phyloP scores from a whole-genome alignment of 2,329 filamentous ascomycete species.

The Plectosphaerella cucumerina region DNA sequence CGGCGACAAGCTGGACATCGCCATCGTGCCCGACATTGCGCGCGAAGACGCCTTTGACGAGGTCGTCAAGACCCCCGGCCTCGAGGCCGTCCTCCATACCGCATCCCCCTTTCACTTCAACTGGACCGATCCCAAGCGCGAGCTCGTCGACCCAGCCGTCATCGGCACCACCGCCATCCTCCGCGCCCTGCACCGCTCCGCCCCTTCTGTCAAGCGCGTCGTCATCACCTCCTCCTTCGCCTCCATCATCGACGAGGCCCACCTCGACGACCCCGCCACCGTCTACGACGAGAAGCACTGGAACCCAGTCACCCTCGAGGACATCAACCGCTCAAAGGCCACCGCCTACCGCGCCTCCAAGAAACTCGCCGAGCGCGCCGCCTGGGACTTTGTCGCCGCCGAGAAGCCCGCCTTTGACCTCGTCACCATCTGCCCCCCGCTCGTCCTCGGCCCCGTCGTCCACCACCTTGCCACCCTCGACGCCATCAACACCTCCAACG shows the following conservation, averaged over 20 bases:
- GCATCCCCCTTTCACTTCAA: conserved; percentile 57
- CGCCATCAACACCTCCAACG: conserved; percentile 50
- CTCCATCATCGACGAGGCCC: conserved; percentile 38
- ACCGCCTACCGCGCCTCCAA: conserved; percentile 52
- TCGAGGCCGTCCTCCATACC: conserved; percentile 56
- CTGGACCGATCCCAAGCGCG: conserved; percentile 45
- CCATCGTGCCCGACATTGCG: conserved; percentile 75
- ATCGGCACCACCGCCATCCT: conserved; percentile 65
- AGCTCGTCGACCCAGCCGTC: conserved; percentile 55
- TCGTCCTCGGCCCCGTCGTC: conserved; percentile 30
- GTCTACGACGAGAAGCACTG: conserved; percentile 45
- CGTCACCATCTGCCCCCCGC: conserved; percentile 49
- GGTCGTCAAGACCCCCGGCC: conserved; percentile 43
- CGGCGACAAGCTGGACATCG: conserved; percentile 40
- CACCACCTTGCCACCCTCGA: conserved; percentile 15
- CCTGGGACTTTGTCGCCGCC: conserved; percentile 45
- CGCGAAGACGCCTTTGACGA: conserved; percentile 69
- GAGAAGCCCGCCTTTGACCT: conserved; percentile 44
- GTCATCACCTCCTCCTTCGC: conserved; percentile 58
- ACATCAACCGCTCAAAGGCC: conserved; percentile 31
- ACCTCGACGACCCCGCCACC: conserved; percentile 30
- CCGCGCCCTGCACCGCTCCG: conserved; percentile 58
- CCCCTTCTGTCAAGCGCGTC: conserved; percentile 64
- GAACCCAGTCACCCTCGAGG: conserved; percentile 47
- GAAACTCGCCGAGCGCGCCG: conserved; percentile 47